phyloP scores from a whole-genome alignment of 1,139 yeast genomes.

The Taphrina confusa region DNA sequence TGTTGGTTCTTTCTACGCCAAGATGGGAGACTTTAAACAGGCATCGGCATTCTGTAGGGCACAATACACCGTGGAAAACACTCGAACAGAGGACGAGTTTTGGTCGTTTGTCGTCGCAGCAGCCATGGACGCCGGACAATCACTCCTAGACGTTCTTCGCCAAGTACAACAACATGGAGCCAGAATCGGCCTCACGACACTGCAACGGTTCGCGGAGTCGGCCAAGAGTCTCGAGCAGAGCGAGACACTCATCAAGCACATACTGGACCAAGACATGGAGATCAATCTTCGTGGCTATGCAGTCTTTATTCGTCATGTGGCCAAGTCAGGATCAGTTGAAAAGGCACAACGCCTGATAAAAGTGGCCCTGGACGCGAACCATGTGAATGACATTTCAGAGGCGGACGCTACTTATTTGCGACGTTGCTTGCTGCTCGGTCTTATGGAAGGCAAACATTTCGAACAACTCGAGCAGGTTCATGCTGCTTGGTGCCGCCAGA shows the following conservation, averaged over 20 bases:
- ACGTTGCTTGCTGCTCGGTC: constrained; percentile 20
- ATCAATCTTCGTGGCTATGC: constrained; percentile 17
- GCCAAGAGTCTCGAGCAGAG: background rate
- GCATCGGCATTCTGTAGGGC: background rate
- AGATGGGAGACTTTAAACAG: background rate
- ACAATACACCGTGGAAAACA: background rate
- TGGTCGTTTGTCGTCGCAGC: constrained; percentile 18
- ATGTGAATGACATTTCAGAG: background rate
- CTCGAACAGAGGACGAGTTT: background rate
- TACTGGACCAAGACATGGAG: constrained; percentile 2
- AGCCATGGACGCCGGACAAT: background rate
- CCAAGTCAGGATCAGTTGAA: constrained; percentile 7
- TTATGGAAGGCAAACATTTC: constrained; percentile 13
- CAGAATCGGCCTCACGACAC: constrained; percentile 1
- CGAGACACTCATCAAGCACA: constrained; percentile 4
- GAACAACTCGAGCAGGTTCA: constrained; percentile 10
- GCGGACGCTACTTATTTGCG: constrained; percentile 3
- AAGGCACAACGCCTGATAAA: constrained; percentile 13
- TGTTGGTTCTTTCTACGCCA: background rate
- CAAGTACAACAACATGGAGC: background rate
- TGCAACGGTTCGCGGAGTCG: constrained; percentile 5
- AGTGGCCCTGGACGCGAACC: background rate
- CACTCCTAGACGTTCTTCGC: background rate
- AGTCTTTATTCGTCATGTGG: constrained; percentile 4
- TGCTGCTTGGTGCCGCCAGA: background rate